Conservation (phyloP, 169 alveolate genomes). For the Eimeria acervulina region DNA sequence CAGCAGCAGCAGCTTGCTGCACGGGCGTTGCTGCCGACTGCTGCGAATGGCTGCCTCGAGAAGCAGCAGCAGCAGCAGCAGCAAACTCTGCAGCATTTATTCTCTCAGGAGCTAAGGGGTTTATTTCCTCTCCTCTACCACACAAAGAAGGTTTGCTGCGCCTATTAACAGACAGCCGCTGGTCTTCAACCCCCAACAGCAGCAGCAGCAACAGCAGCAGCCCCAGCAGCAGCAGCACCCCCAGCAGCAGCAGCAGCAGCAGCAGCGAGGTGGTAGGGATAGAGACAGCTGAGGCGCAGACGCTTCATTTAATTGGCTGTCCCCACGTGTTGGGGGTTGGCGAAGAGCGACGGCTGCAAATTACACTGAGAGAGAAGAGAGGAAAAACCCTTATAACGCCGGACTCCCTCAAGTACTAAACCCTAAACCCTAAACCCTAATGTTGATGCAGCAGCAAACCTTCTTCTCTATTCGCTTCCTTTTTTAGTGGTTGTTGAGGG, state of each 20-base stretch:
- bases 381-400: background rate
- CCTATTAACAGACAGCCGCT: background rate
- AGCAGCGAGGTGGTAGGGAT: slow-evolving; percentile 1
- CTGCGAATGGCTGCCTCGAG: slow-evolving; percentile 32
- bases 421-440: no score
- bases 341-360: background rate
- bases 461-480: background rate
- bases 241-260: slow-evolving; percentile 3
- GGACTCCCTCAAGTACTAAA: background rate
- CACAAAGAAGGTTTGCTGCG: background rate
- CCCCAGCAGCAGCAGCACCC: no score
- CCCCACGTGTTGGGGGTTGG: background rate
- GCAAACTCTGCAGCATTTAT: no score
- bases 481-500: background rate
- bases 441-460: background rate
- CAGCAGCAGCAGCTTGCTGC: no score
- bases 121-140: slow-evolving; percentile 23
- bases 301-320: background rate
- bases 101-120: slow-evolving; percentile 2
- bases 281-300: slow-evolving; percentile 17
- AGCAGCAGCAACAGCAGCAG: no score
- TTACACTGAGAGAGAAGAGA: background rate
- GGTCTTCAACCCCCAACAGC: background rate
- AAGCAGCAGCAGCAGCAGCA: slow-evolving; percentile 62
- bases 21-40: slow-evolving; percentile 40